Evolutionary conservation across 2,329 filamentous ascomycete species (phyloP).

Genomic region (Biscogniauxia sp.): DNA sequence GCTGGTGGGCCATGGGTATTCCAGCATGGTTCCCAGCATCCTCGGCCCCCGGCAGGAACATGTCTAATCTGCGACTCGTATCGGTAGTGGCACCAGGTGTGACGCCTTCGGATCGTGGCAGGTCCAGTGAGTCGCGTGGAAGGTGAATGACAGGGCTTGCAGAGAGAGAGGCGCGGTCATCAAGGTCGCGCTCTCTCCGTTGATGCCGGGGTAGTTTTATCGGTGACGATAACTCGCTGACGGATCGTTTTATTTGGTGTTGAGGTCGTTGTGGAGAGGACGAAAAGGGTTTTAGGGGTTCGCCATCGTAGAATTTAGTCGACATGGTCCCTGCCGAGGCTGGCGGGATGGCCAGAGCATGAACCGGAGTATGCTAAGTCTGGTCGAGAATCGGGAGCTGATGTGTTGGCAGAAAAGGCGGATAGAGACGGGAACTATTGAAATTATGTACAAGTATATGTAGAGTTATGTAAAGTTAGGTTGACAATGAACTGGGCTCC

Average conservation of each 20-base stretch:
- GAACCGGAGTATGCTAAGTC: not conserved
- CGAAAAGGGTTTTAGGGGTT: conserved; percentile 26
- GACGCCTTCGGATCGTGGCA: conserved; percentile 43
- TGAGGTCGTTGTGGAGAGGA: conserved; percentile 39
- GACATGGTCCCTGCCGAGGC: conserved; percentile 30
- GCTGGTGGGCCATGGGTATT: conserved; percentile 8
- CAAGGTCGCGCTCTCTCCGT: conserved; percentile 34
- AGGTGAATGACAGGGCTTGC: conserved; percentile 29
- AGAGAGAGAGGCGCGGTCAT: conserved; percentile 30
- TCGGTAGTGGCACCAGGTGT: conserved; percentile 41
- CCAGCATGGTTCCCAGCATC: conserved; percentile 22
- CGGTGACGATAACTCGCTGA: conserved; percentile 52
- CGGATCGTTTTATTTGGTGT: conserved; percentile 55
- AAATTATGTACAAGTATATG: not conserved
- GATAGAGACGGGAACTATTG: not conserved
- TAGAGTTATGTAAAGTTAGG: not conserved
- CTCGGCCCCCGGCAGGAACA: conserved; percentile 32
- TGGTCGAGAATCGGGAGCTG: not conserved
- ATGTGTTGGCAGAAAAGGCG: not conserved
- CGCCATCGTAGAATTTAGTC: conserved; percentile 31
- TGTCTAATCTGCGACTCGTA: conserved; percentile 43
- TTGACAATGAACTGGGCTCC: not conserved
- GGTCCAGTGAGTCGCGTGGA: conserved; percentile 43
- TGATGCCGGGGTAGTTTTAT: conserved; percentile 31
- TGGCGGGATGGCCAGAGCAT: conserved; percentile 6